phyloP scores from a whole-genome alignment of 768 basidiomycete genomes.

The Fistulinella prunicolor region DNA sequence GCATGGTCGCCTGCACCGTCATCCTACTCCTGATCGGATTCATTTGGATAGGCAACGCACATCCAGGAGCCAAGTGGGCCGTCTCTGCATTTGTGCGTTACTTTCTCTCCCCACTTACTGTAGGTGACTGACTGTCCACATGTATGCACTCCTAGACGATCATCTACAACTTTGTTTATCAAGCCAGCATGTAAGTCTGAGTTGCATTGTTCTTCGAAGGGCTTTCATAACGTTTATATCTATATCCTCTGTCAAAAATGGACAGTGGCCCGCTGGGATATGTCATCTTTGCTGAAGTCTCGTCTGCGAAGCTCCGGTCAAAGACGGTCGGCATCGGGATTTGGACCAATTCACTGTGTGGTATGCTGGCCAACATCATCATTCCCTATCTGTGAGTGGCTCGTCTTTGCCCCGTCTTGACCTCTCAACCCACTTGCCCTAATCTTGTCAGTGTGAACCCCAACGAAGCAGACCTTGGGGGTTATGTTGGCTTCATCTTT shows the following conservation, averaged over 20 bases:
- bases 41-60: slow-evolving; percentile 19
- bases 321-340: slow-evolving; percentile 30
- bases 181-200: slow-evolving; percentile 23
- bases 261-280: slow-evolving; percentile 26
- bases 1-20: slow-evolving; percentile 21
- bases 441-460: slow-evolving; percentile 23
- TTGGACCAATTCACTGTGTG: slow-evolving; percentile 23
- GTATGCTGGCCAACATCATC: slow-evolving; percentile 24
- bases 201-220: background rate
- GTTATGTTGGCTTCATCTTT: slow-evolving; percentile 30
- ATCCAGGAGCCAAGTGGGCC: slow-evolving; percentile 20
- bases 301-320: slow-evolving; percentile 30
- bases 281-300: slow-evolving; percentile 29
- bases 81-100: slow-evolving; percentile 22
- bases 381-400: slow-evolving; percentile 28
- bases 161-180: slow-evolving; percentile 31
- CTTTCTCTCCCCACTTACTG: background rate
- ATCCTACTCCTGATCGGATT: slow-evolving; percentile 28
- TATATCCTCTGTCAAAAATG: background rate
- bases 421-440: background rate
- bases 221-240: background rate
- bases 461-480: slow-evolving; percentile 24
- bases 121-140: background rate
- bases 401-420: background rate
- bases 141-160: slow-evolving; percentile 23